Base-by-base conservation (phyloP, 805 yeast species). In the Zygoascus tannicola region DNA sequence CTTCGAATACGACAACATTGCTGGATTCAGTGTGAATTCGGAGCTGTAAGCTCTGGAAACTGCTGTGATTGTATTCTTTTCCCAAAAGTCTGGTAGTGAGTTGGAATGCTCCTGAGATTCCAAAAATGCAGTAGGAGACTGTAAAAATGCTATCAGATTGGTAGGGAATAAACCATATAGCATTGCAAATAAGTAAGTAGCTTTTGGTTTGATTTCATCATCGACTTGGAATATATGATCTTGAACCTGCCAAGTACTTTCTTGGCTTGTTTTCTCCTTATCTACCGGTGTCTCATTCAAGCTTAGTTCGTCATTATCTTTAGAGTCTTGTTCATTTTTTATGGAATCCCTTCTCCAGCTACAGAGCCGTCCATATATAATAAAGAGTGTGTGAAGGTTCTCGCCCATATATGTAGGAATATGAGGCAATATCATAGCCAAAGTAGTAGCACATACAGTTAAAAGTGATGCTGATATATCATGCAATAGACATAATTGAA, bases 81-180 rank as follows among this genome's bases (percentile, higher is more conserved):
- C 56, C 64, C 62, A 57, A 52, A 57, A 56, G 54, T 60, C 56
- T 35, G 57, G 15, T 44, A 56, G 50, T 16, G 43, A 38, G 41
- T 55, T 47, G 42, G 44, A 33, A 5, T 50, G 41, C 10, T 20
- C 32, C 14, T n/a, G 14, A n/a, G n/a, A n/a, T 21, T 22, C 5
- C 32, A 63, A 50, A 50, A 65, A 76, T 32, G 56, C 55, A 2
- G 56, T 46, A 4, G 83, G 77, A 35, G 60, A 56, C 18, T 66
- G 61, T 16, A 69, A 49, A 51, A 74, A 78, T 4, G 56, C 50
- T 20, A 69, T 51, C 4, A 77, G 59, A 48, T 73, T 73, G 19
- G 67, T 55, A 0, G 85, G 84, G 47, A 68, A 79, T 10, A 78
- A 55, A 0, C 81, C 84, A 50, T 80, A 80, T 1, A 79, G 54